Evolutionary conservation across 352 stramenopile species (phyloP), one percentile per base, ranked within the genome.

Genomic region (Phytophthora hibernalis): DNA sequence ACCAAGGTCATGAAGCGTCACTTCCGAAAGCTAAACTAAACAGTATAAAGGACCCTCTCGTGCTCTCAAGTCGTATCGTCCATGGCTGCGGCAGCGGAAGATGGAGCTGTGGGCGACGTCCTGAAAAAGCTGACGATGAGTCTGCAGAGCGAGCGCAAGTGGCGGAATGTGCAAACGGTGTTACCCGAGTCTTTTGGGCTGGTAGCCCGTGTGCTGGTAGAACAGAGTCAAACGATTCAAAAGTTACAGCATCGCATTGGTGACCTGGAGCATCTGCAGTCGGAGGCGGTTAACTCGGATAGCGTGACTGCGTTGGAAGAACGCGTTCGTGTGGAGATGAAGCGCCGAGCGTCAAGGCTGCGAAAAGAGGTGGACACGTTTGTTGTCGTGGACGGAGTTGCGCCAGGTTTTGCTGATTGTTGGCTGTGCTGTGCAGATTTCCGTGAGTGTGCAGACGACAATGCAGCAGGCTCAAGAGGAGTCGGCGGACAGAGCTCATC

Each of bases 161-260:
- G 83, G 85, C 56, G 74, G 22, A 94, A 94, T 50, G 76, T 91
- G 35, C 85, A 92, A 51, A 44, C 56, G 9, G 73, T 86, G 15
- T 51, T 94, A 20, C 65, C 70, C 2, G 63, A 68, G 37, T 76
- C 78, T 12, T 80, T 93, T n/a, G 42, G 22, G 15, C 37, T 67
- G 7, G 54, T 92, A 9, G 76, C 62, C 11, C 52, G 53, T n/a
- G 58, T 87, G 48, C 60, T 90, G 15, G 59, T 37, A 12, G 59
- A 61, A 22, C 85, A 92, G 60, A 53, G 54, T 13, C 61, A 61
- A 50, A 44, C 73, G 42, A 72, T 77, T 16, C 33, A 57, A 43
- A 54, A 51, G 37, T 45, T 83, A 11, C 52, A 68, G 30, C 30
- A 24, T 30, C 54, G 76, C 16, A 15, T 77, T n/a, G 28, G 59